These are phyloP conservation scores for Thielaviopsis ethacetica DNA, from an alignment of 2,329 filamentous ascomycete species.

Conservation along the genomic window DNA sequence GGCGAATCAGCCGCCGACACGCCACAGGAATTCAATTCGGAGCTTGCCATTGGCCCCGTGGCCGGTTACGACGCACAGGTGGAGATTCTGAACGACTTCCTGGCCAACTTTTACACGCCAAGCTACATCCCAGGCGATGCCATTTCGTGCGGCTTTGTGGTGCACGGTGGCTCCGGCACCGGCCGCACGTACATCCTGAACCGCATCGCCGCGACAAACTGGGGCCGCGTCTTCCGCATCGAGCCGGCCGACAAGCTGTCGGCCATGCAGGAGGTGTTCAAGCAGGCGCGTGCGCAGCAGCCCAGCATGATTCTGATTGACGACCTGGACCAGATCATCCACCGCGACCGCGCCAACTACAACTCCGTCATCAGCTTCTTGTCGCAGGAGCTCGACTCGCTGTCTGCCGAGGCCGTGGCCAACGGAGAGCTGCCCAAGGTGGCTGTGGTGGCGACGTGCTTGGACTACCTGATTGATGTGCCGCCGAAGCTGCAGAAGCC, in stretches of 20 bases:
- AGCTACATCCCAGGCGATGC: constrained; percentile 18
- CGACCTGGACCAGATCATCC: constrained; percentile 53
- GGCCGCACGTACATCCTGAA: constrained; percentile 67
- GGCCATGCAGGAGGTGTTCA: constrained; percentile 50
- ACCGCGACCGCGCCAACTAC: constrained; percentile 38
- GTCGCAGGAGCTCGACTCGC: constrained; percentile 36
- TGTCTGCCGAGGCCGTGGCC: constrained; percentile 25
- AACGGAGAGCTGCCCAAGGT: constrained; percentile 35
- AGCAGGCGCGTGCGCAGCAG: constrained; percentile 48
- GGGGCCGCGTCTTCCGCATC: constrained; percentile 52
- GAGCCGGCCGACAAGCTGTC: constrained; percentile 37
- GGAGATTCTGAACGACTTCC: constrained; percentile 46
- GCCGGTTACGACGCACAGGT: constrained; percentile 53
- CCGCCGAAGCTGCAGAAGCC: constrained; percentile 50
- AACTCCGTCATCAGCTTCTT: constrained; percentile 34
- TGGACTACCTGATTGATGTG: constrained; percentile 55
- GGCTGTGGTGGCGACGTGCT: constrained; percentile 57
- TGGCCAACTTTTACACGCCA: constrained; percentile 36
- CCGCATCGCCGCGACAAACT: constrained; percentile 48
- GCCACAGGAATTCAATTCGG: constrained; percentile 10
- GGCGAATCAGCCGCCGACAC: constrained; percentile 15
- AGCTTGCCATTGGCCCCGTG: constrained; percentile 28
- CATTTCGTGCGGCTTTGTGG: constrained; percentile 43
- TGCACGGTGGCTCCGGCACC: constrained; percentile 71
- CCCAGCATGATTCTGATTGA: constrained; percentile 72